Base-by-base conservation (phyloP, 2,329 filamentous ascomycete genomes). In the Rhinocladiella similis region DNA sequence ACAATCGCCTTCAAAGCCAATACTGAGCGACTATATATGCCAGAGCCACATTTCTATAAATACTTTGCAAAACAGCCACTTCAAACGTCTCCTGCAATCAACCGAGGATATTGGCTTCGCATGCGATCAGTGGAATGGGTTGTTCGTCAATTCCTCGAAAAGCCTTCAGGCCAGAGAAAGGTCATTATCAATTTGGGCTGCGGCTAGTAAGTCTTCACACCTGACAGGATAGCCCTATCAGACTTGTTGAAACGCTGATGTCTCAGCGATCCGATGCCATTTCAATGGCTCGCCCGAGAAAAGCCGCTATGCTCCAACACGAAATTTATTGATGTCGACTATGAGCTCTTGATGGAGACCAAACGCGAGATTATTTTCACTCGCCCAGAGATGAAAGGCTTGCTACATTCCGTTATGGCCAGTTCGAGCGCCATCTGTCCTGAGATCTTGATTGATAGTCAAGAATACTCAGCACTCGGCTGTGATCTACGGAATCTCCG, bases 1-100 rank as follows among this genome's bases (percentile, higher is more conserved):
- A 94, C 90, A 67, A 96, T 96, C 64, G 87, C 92, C n/a, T 96
- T 91, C 14, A 97, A 97, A 71, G 80, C 91, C 63, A 94, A 90
- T 66, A 91, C 96, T 13, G 91, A 96, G 69, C 87, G 87, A 64
- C 77, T 96, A 14, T 97, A 96, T 72, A 87, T 89, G 68, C 80
- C 87, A 29, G 85, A 94, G 66, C 83, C 88, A 25, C 89, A 95
- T 70, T 96, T 90, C 76, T 93, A 94, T 65, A 87, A 89, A 47
- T 87, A 90, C 68, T 97, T 97, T 72, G 90, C 95, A 33, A 86
- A 84, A 63, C 95, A 92, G 70, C 88, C 89, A 63, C 86, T 91
- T 71, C 81, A 91, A 58, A 81, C 92, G 42, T 86, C 90, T 14
- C 91, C 93, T 1, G 78, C 96, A 48, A 93, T 96, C 68, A 96